Evolutionary conservation across 495 filamentous ascomycete genomes (phyloP), one percentile per base, ranked within the genome.

Genomic region (Hypoxylon cercidicola): DNA sequence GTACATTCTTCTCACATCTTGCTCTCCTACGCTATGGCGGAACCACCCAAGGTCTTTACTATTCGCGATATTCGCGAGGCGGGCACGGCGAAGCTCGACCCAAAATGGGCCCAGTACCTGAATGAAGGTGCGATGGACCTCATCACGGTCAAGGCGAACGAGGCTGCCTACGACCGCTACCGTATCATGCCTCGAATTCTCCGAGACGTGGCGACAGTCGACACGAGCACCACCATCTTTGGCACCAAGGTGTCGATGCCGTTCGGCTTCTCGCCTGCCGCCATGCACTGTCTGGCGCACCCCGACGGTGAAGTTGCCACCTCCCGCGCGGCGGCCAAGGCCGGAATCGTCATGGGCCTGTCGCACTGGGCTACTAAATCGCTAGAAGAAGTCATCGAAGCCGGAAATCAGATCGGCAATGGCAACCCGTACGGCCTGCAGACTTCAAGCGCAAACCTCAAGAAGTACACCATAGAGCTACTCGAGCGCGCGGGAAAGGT

Each of bases 101-200:
- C 34, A 9, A 37, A 37, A 37, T 37, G 34, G 34, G 21, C 30
- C 51, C 72, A 77, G 18, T 74, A 77, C 62, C 68, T 51, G 52
- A 71, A 71, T 39, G 67, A 64, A 30, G 67, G 67, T 2, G 65
- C 65, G 4, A 70, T 70, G 66, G 66, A 70, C 25, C 41, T 70
- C 23, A 65, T 72, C 15, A 64, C 71, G 46, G 67, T 86, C 0
- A 73, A 72, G 11, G 84, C 85, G 30, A 85, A 87, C 55, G 72
- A 80, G 54, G 71, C 74, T 9, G 82, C 82, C n/a, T 87, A 73
- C 56, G 72, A 80, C 59, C 78, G 79, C 10, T 88, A 87, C 58
- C 80, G 77, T 32, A 77, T 88, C 35, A 76, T 82, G 4, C 84
- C 85, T 5, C 78, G 85, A n/a, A 76, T 87, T 13, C 74, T 88